Evolutionary conservation across 225 moss, liverwort and hornwort genomes (phyloP).

Genomic region (Polytrichum commune): DNA sequence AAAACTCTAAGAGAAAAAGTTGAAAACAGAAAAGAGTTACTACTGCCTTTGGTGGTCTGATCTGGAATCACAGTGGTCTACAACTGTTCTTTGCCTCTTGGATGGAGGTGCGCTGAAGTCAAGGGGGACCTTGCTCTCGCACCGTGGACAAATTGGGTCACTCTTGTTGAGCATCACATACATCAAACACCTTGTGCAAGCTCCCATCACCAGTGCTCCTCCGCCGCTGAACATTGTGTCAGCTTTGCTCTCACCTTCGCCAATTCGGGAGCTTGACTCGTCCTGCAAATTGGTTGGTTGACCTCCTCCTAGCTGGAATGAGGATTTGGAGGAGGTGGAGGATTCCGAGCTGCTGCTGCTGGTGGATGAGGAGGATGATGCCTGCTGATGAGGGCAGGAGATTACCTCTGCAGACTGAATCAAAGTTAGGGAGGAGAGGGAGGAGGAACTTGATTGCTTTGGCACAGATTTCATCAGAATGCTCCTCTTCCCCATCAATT

Average conservation of each 20-base stretch:
- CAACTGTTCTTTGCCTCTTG: conserved; percentile 29
- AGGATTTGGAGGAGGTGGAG: conserved; percentile 27
- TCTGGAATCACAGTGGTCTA: neutral
- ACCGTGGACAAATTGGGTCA: conserved; percentile 46
- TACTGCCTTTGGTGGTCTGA: neutral
- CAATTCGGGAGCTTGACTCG: neutral
- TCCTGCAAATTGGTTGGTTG: neutral
- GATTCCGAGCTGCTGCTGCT: conserved; percentile 27
- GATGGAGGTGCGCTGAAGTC: conserved; percentile 41
- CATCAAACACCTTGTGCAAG: conserved; percentile 45
- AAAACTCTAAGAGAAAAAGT: neutral
- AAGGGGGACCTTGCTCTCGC: conserved; percentile 42
- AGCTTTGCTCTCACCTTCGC: conserved; percentile 38
- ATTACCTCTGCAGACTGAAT: conserved; percentile 22
- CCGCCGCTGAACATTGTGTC: conserved; percentile 1
- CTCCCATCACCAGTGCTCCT: conserved; percentile 46
- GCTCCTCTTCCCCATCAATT: conserved; percentile 32
- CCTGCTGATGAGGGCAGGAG: conserved; percentile 3
- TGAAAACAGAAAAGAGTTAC: neutral
- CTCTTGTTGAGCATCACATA: conserved; percentile 57
- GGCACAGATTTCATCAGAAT: conserved; percentile 16
- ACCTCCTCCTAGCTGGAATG: neutral
- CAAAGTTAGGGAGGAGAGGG: conserved; percentile 31
- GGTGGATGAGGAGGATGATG: conserved; percentile 30
- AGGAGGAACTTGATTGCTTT: conserved; percentile 29